phyloP scores from a whole-genome alignment of 2,329 filamentous ascomycete genomes.

The Cercospora nicotianae region DNA sequence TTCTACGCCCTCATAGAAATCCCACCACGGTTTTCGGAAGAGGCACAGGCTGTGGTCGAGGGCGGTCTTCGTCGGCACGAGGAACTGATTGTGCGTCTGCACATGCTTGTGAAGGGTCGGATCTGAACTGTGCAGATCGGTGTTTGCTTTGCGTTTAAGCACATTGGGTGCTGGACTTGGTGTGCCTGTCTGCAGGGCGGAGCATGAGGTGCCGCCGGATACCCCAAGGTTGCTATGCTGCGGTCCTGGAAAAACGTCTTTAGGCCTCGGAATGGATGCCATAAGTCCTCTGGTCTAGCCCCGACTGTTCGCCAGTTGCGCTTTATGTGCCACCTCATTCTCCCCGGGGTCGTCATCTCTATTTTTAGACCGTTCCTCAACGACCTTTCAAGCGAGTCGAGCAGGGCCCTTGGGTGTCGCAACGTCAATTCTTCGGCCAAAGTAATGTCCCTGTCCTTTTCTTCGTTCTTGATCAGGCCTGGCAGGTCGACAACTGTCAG shows the following conservation, averaged over 20 bases:
- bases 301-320: background rate
- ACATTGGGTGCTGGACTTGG: background rate
- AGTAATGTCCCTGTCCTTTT: background rate
- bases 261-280: background rate
- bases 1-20: background rate
- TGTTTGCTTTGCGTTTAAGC: background rate
- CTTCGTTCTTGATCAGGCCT: background rate
- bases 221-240: background rate
- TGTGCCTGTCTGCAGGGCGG: background rate
- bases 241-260: background rate
- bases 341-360: background rate
- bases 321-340: background rate
- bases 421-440: background rate
- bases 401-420: background rate
- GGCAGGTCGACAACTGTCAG: background rate
- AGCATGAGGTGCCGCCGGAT: background rate
- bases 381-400: background rate
- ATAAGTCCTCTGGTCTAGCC: background rate
- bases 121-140: background rate
- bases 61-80: background rate
- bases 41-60: background rate
- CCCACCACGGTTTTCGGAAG: background rate
- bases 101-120: background rate
- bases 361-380: background rate
- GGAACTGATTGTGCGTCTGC: background rate